Evolutionary conservation across 345 rosid genomes (phyloP), one percentile per base, ranked within the genome.

Genomic region (Populus tremula): DNA sequence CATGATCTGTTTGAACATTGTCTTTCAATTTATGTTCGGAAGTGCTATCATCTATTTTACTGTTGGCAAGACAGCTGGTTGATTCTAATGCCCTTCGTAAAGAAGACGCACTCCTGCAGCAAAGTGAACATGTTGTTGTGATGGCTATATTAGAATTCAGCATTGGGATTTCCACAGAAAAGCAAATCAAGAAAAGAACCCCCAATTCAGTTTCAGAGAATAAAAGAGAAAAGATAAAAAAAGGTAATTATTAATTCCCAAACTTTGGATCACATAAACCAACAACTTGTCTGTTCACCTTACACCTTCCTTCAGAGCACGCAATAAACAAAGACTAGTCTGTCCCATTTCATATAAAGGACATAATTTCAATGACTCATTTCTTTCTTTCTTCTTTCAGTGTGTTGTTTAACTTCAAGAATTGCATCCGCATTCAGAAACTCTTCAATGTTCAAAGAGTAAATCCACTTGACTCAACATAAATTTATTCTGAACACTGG

Each of bases 21-120:
- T 80, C 85, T 68, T 85, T 88, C 53, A 71, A 76, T 76, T 83
- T 82, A 75, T 68, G 82, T 68, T 81, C 82, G 54, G 91, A 79
- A 75, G 79, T 54, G 31, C 77, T 67, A n/a, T 73, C 43, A 64
- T 85, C 86, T 59, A 78, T 76, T 80, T 82, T 79, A 67, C 74
- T 76, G 75, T 76, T 83, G 71, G 86, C 76, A 66, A 85, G 81
- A 71, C 80, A 82, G 71, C 70, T 75, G 11, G 86, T 77, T 71
- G 85, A 61, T 74, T 81, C 86, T n/a, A 85, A 88, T 10, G 96
- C 92, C 87, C 91, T 88, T 69, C 69, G 83, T 53, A 88, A 87
- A 43, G 99, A 91, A 72, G 83, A 81, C 53, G 94, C 91, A 87
- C 91, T 96, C 94, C 99, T 91, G 83, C 69, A 73, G 59, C 43